A percentile compares a stretch with the other conserved stretches of the same genome.
phyloP scores from a whole-genome alignment of 768 basidiomycete species.

The Mycena maculata region DNA sequence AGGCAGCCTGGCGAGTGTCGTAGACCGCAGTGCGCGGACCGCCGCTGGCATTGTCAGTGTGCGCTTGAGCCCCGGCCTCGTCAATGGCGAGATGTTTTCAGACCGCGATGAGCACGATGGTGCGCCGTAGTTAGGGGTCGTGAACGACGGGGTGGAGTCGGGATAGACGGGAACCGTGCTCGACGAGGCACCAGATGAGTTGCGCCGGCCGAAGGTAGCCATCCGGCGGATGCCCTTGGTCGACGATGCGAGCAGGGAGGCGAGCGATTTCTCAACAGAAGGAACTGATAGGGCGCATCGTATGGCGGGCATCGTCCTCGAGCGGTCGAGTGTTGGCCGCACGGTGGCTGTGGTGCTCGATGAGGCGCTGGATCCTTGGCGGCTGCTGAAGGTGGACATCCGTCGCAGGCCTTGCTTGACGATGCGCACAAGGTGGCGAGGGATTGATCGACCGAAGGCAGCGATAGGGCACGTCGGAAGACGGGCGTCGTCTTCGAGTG shows the following conservation, averaged over 20 bases:
- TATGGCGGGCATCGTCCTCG: conserved; percentile 21
- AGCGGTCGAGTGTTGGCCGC: conserved; percentile 13
- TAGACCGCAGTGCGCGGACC: conserved; percentile 4
- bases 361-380: neutral
- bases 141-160: conserved; percentile 21
- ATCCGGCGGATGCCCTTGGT: conserved; percentile 14
- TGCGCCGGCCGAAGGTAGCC: neutral
- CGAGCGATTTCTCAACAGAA: conserved; percentile 17
- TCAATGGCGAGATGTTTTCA: conserved; percentile 3
- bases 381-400: conserved; percentile 10
- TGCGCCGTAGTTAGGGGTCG: conserved; percentile 1
- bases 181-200: neutral
- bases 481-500: conserved; percentile 21
- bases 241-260: conserved; percentile 2
- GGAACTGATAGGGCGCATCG: conserved; percentile 11
- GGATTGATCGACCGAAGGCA: conserved; percentile 14
- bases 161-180: neutral
- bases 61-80: conserved; percentile 7
- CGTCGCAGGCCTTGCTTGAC: conserved; percentile 12
- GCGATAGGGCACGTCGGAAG: conserved; percentile 2
- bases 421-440: neutral
- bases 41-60: conserved; percentile 18
- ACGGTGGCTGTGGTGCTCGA: neutral
- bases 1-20: neutral
- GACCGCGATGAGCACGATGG: neutral